Evolutionary conservation across 306 rosid genomes (phyloP).

Genomic region (cucumber (Cucumis sativus)): DNA sequence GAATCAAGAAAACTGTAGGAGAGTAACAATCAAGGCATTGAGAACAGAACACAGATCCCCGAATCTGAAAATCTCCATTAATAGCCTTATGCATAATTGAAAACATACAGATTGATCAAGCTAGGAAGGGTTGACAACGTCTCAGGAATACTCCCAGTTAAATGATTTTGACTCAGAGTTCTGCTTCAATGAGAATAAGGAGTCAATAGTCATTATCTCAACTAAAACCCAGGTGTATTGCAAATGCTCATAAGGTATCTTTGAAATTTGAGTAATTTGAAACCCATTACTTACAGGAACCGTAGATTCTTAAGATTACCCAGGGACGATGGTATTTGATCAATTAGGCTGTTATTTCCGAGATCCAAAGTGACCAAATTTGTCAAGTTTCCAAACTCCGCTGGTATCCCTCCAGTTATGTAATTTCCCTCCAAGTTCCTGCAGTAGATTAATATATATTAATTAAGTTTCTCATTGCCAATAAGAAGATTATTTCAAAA

Average conservation of each 20-base stretch:
- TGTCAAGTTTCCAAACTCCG: conserved; percentile 62
- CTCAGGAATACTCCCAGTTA: conserved; percentile 69
- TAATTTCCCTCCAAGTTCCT: conserved; percentile 80
- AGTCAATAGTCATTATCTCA: conserved; percentile 4
- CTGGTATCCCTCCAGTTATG: conserved; percentile 64
- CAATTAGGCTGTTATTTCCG: conserved; percentile 54
- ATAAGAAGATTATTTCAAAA: not conserved
- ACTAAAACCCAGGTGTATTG: conserved; percentile 8
- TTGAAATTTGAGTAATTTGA: conserved; percentile 22
- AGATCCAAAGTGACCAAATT: conserved; percentile 65
- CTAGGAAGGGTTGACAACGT: conserved; percentile 49
- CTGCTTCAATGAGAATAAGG: conserved; percentile 37
- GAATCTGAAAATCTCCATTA: conserved; percentile 17
- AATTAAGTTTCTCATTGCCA: not conserved
- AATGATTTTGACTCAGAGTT: conserved; percentile 67
- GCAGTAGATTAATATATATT: conserved; percentile 19
- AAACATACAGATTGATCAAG: conserved; percentile 60
- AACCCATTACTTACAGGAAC: conserved; percentile 65
- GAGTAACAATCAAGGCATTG: conserved; percentile 24
- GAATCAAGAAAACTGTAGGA: conserved; percentile 67
- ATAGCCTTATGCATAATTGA: conserved; percentile 8
- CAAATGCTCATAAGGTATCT: not conserved
- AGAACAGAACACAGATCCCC: conserved; percentile 16
- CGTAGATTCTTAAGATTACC: conserved; percentile 67
- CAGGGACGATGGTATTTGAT: conserved; percentile 75